phyloP scores from a whole-genome alignment of 1,284 basidiomycete species.

The Irpex rosettiformis region DNA sequence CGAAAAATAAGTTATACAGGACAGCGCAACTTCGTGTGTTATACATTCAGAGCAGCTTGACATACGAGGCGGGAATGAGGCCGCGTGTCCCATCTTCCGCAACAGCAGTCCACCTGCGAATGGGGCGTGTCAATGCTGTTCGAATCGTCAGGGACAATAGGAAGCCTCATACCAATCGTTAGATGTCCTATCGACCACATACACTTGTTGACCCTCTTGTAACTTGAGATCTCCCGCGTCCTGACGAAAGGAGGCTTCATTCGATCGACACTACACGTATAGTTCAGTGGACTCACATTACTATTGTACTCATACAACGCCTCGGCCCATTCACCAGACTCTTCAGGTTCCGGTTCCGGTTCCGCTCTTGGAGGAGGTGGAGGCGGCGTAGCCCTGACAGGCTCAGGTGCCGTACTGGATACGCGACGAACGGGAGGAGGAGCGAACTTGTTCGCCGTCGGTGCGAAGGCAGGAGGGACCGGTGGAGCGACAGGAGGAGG shows the following conservation, averaged over 20 bases:
- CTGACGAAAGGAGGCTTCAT: constrained; percentile 32
- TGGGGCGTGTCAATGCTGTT: constrained; percentile 1
- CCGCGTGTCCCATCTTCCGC: constrained; percentile 54
- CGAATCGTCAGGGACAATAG: not conserved
- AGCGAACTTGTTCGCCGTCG: constrained; percentile 42
- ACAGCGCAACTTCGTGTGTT: not conserved
- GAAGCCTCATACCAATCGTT: constrained; percentile 62
- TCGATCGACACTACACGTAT: not conserved
- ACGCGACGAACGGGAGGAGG: constrained; percentile 51
- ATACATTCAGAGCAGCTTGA: constrained; percentile 43
- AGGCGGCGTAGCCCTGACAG: constrained; percentile 22
- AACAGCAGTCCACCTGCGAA: constrained; percentile 71
- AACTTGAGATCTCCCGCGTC: constrained; percentile 64
- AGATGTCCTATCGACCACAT: constrained; percentile 61
- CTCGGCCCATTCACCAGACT: constrained; percentile 70
- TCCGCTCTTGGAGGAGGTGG: constrained; percentile 24
- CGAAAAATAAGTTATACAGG: not conserved
- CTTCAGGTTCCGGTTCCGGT: constrained; percentile 34
- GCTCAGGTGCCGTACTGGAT: constrained; percentile 22
- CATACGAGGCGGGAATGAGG: constrained; percentile 73
- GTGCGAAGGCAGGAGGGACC: constrained; percentile 45
- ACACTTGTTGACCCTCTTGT: constrained; percentile 48
- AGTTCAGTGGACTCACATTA: constrained; percentile 36
- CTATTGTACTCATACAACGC: constrained; percentile 73
- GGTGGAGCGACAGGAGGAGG: constrained; percentile 35